phyloP scores from a whole-genome alignment of 495 filamentous ascomycete species.

The Antarctomyces pellizariae region DNA sequence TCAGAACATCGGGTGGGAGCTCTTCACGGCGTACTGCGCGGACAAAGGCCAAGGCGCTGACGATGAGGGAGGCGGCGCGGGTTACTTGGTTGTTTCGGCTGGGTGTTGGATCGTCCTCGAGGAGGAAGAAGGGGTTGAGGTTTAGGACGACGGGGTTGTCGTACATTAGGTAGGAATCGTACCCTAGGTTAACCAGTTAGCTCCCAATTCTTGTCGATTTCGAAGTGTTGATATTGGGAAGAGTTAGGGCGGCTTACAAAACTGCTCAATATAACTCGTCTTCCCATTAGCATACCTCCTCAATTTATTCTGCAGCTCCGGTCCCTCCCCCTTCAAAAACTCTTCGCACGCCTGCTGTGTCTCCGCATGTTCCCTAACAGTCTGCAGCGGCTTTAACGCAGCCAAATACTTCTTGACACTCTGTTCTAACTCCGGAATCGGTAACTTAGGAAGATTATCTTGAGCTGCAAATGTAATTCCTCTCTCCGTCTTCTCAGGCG shows the following conservation, averaged over 20 bases:
- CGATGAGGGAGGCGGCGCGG: conserved; percentile 71
- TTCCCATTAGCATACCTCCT: conserved; percentile 85
- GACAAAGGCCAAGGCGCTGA: conserved; percentile 81
- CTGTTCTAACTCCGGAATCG: conserved; percentile 74
- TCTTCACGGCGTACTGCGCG: conserved; percentile 85
- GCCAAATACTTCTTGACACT: conserved; percentile 63
- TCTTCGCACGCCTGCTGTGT: conserved; percentile 61
- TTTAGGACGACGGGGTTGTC: conserved; percentile 96
- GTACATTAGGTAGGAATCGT: conserved; percentile 94
- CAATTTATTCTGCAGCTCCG: conserved; percentile 63
- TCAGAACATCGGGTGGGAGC: conserved; percentile 68
- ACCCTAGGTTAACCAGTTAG: conserved; percentile 39
- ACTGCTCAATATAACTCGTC: conserved; percentile 96
- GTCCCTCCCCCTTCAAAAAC: conserved; percentile 67
- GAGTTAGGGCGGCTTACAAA: no score
- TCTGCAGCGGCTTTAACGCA: conserved; percentile 65
- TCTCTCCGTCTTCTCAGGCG: conserved; percentile 20
- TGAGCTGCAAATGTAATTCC: conserved; percentile 78
- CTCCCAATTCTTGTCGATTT: background rate
- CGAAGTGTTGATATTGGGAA: conserved; percentile 9
- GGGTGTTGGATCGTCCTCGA: conserved; percentile 94
- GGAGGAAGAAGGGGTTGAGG: conserved; percentile 89
- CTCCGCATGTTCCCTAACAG: conserved; percentile 57
- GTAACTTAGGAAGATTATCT: conserved; percentile 72
- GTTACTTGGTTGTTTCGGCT: conserved; percentile 92